Base-by-base conservation (phyloP, 2,329 filamentous ascomycete species). In the Cladophialophora chaetospira region DNA sequence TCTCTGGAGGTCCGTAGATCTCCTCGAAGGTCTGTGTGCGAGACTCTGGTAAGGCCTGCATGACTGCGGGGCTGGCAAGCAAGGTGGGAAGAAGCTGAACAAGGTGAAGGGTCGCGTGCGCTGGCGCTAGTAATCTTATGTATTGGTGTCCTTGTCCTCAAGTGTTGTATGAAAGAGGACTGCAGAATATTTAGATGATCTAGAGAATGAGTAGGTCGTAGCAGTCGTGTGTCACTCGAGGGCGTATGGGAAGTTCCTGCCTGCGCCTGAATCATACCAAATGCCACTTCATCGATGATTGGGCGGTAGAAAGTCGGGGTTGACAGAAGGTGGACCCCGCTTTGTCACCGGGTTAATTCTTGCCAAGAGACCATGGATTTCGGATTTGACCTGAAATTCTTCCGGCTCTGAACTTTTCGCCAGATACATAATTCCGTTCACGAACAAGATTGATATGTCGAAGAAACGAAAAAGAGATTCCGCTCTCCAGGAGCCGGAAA, bases 1-100 rank as follows among this genome's bases (percentile, higher is more conserved):
- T 99, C 81, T 99, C 94, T 4, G 94, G 94, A 45, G 93, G 91
- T 11, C 92, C 94, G 75, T 99, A 99, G 73, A 97, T 96, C 82
- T 99, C 94, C 77, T 99, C 94, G 72, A 97, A 97, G 71, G 88
- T 94, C 80, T 99, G 94, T 76, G 89, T 86, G 69, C 92, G 89
- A 66, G 88, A 77, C 64, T 85, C 82, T 44, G 84, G 83, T 67
- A 86, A 78, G 57, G 82, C 81, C 73, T 86, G 82, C 83, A 86
- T 86, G 46, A 65, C 75, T 65, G 86, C 86, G 48, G 65, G 75
- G 65, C 33, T 38, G 17, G 31, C 17, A 31, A 40, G 29, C 21
- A 33, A 31, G 21, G 26, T 6, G 21, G 25, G 3, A 46, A 23
- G 40, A 40, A 43, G 38, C 43, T 59, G 46, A 42, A 40, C 48